Evolutionary conservation across 2,329 filamentous ascomycete species (phyloP).

Genomic region (Colletotrichum plurivorum): DNA sequence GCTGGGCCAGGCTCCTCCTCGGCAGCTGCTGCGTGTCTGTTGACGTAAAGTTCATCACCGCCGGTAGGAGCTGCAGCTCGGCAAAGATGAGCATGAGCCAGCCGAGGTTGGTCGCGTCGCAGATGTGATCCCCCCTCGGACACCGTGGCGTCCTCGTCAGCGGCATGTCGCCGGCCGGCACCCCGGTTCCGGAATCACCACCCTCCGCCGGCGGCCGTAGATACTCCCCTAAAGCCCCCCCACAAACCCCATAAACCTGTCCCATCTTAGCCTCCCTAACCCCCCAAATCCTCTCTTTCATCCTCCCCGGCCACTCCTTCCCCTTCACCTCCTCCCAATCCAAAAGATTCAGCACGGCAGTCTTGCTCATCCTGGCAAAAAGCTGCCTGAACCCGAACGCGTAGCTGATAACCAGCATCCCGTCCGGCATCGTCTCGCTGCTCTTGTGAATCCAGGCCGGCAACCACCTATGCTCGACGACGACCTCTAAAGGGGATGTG

Average conservation of each 20-base stretch:
- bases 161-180: conserved; percentile 42
- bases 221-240: conserved; percentile 61
- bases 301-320: conserved; percentile 62
- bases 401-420: conserved; percentile 66
- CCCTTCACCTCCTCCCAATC: conserved; percentile 58
- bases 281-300: conserved; percentile 64
- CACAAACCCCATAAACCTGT: conserved; percentile 64
- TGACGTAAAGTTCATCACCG: conserved; percentile 52
- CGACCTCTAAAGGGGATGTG: conserved; percentile 64
- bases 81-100: conserved; percentile 68
- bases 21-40: conserved; percentile 44
- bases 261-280: conserved; percentile 64
- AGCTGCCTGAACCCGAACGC: conserved; percentile 64
- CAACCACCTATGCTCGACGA: conserved; percentile 67
- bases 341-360: conserved; percentile 60
- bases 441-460: conserved; percentile 65
- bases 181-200: background rate
- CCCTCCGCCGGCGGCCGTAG: conserved; percentile 45
- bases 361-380: conserved; percentile 65
- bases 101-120: conserved; percentile 67
- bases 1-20: conserved; percentile 58
- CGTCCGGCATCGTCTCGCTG: conserved; percentile 64
- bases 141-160: conserved; percentile 61
- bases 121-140: conserved; percentile 63
- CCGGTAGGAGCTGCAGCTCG: conserved; percentile 60